Base-by-base conservation (phyloP, 495 filamentous ascomycete genomes). In the Cladorrhinum samala region DNA sequence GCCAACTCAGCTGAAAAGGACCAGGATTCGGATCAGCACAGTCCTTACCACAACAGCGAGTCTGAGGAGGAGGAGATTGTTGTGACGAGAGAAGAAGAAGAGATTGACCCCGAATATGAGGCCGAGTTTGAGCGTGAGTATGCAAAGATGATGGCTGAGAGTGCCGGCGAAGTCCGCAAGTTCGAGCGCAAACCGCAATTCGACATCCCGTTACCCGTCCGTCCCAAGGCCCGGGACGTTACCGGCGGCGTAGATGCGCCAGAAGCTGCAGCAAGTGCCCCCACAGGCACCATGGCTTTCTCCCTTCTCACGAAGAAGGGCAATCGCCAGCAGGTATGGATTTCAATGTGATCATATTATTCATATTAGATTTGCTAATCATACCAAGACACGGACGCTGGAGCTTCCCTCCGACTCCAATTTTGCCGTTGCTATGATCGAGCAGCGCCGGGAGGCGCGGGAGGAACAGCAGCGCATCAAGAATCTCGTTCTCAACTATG, bases 391-490 rank as follows among this genome's bases (percentile, higher is more conserved):
- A 11, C 88, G 89, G 42, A 91, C 88, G 1, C 91, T 98, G 63
- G 93, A 95, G 55, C 74, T 98, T 53, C 93, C 93, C 4, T 95
- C 92, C 4, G 88, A 98, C 65, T 96, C 92, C 0, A 89, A 79
- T 56, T 95, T 98, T 69, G 93, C 93, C 8, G 77, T 97, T 54
- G 92, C 94, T 14, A 90, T 97, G 91, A 92, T 88, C 63, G 89
- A 79, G 55, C 90, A 96, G 71, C 91, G 95, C 62, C 85, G 92
- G 68, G 93, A 91, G 0, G 92, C 96, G 66, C 85, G 87, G 48
- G 93, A 93, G 63, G 93, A 98, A 64, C 93, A 98, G 65, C 87
- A 95, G 65, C 88, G 95, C 44, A 98, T 98, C 78, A 98, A 98
- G 74, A 93, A 87, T 64, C 76, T 97, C 19, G 94, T 98, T 41